phyloP scores from a whole-genome alignment of 2,329 filamentous ascomycete genomes.

The Ophiostoma sp. region DNA sequence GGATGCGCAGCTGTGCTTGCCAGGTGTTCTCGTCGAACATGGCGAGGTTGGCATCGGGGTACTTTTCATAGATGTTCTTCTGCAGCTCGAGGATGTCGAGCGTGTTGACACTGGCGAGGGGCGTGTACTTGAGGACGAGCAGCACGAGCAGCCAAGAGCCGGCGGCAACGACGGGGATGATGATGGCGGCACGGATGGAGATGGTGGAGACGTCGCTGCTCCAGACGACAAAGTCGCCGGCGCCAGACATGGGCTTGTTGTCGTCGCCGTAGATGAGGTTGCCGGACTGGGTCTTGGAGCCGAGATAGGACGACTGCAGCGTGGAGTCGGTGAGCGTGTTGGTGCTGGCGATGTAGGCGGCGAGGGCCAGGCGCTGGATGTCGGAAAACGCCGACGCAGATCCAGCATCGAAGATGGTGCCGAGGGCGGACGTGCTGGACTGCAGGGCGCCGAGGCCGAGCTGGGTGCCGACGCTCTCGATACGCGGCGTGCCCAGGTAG shows the following conservation, averaged over 20 bases:
- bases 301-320: conserved; percentile 23
- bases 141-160: conserved; percentile 25
- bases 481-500: conserved; percentile 27
- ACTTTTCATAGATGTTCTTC: conserved; percentile 25
- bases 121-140: conserved; percentile 22
- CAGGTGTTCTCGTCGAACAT: conserved; percentile 22
- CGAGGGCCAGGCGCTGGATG: conserved; percentile 30
- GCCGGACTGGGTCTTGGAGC: conserved; percentile 17
- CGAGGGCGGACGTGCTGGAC: conserved; percentile 27
- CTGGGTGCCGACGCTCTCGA: conserved; percentile 25
- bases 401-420: conserved; percentile 30
- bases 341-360: conserved; percentile 29
- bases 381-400: conserved; percentile 29
- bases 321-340: conserved; percentile 31
- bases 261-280: conserved; percentile 23
- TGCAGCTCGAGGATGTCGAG: conserved; percentile 25
- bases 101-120: conserved; percentile 21
- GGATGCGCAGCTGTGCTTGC: conserved; percentile 18
- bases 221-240: conserved; percentile 31
- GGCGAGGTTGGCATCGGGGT: conserved; percentile 23
- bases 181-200: conserved; percentile 29
- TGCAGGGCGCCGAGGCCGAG: conserved; percentile 27
- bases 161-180: conserved; percentile 26
- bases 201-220: conserved; percentile 29
- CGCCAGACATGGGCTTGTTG: conserved; percentile 27